Base-by-base conservation (phyloP, 2,329 filamentous ascomycete species). In the Fusarium metavorans region DNA sequence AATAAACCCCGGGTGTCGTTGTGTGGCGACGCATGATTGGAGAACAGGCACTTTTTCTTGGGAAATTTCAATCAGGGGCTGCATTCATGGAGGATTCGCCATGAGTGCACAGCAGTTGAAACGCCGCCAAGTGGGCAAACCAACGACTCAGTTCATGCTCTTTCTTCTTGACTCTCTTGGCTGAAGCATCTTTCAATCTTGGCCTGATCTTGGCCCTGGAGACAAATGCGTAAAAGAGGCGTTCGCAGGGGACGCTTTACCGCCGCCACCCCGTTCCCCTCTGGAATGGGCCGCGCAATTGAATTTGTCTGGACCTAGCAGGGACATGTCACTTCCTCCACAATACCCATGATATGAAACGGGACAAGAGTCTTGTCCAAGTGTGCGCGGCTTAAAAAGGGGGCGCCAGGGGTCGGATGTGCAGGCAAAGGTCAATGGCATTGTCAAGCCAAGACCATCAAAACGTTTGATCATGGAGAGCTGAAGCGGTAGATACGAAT, bases 331-430 rank as follows among this genome's bases (percentile, higher is more conserved):
- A 52, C 48, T 52, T 52, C 48, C 48, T 30, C 45, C 25, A 27
- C 45, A 14, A 50, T 48, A 32, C 25, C 56, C 48, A 30, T 34
- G 50, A 72, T 43, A 27, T 77, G 75, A 77, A 77, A 77, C 75
- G 23, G n/a, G 20, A 27, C 58, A n/a, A 48, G n/a, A 57, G 8
- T 32, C 30, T 16, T 16, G 52, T 7, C 6, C 6, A 16, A 13
- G 37, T 18, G 30, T 30, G n/a, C 71, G 71, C 71, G 71, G 71
- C 71, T 73, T 50, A 68, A 74, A 67, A 68, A 71, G 71, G 71
- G 73, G 71, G 62, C 66, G 45, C n/a, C 68, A 62, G 68, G 68
- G 63, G 45, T 62, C 25, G 18, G 48, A 52, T 52, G 48, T 52
- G 48, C 10, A 52, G 43, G 10, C 35, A 18, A 43, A 27, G 20